Evolutionary conservation across 163 green algal species (phyloP), one percentile per base, ranked within the genome.

Genomic region (Chloromonas sp.): DNA sequence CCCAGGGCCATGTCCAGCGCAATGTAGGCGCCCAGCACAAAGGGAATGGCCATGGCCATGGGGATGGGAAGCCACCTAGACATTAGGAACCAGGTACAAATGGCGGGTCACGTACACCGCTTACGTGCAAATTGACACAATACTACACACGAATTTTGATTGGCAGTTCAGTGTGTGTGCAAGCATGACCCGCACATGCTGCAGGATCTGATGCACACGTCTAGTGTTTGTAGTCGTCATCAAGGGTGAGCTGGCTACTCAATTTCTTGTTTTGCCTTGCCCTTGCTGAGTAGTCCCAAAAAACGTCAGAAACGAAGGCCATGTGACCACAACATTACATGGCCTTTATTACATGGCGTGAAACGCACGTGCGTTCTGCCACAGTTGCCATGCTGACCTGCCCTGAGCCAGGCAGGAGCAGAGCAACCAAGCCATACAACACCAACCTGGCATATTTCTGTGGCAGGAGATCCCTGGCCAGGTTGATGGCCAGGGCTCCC

Each of bases 21-120:
- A 3, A 79, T 14, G 71, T 79, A 79, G 13, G 71, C 71, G 58
- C 78, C 81, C 81, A 84, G 81, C 3, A 84, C 81, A 70, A 78
- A 84, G 62, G 81, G 81, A 57, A 84, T 84, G n/a, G 81, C 66
- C 81, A 84, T 84, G 70, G 81, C 81, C 66, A 84, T 84, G n/a
- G 81, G 81, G 62, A 84, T 78, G 36, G 81, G 81, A 2, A 84
- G 36, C 36, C 36, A 36, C 36, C 36, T 36, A 36, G 36, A 36
- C 36, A 36, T 36, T 36, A 36, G 36, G 36, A 36, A 36, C 36
- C 36, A 36, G 36, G 36, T 36, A 36, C 36, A 36, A 36, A 36
- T 36, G 36, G 36, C 36, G 36, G 36, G 36, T 36, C 36, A 36
- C 36, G 36, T 36, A 36, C 36, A 36, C 36, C 36, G 36, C 36